Conservation (phyloP, 2,329 filamentous ascomycete species). For the Ceratocystis cacaofunesta region DNA sequence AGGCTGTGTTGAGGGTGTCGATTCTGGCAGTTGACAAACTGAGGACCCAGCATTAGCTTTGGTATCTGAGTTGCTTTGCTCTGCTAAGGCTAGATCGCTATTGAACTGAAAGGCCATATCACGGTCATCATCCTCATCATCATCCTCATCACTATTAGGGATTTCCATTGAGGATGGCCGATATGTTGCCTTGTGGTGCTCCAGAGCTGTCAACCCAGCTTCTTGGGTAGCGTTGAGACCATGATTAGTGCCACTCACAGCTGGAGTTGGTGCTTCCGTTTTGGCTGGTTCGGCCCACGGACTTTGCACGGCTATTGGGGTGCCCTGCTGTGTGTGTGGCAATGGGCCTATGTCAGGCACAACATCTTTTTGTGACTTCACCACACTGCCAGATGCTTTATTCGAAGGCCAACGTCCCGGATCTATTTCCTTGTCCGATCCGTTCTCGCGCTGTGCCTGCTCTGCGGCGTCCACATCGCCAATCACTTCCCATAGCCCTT, state of each 20-base stretch:
- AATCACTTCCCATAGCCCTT: conserved; percentile 43
- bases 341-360: background rate
- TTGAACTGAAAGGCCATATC: background rate
- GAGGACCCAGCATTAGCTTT: background rate
- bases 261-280: too few relatives aligned
- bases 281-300: background rate
- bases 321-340: background rate
- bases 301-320: background rate
- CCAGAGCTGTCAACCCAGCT: background rate
- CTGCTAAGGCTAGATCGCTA: background rate
- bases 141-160: conserved; percentile 12
- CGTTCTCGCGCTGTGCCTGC: background rate
- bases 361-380: background rate
- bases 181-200: background rate
- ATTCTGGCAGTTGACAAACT: background rate
- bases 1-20: background rate
- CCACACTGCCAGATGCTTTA: background rate
- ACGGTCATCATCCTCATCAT: background rate
- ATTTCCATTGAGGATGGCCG: conserved; percentile 13
- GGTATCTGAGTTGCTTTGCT: background rate
- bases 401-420: background rate
- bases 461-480: conserved; percentile 25
- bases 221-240: background rate
- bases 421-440: background rate
- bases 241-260: background rate